Evolutionary conservation across 208 protist genomes (phyloP).

Genomic region (Trypanosoma caninum): DNA sequence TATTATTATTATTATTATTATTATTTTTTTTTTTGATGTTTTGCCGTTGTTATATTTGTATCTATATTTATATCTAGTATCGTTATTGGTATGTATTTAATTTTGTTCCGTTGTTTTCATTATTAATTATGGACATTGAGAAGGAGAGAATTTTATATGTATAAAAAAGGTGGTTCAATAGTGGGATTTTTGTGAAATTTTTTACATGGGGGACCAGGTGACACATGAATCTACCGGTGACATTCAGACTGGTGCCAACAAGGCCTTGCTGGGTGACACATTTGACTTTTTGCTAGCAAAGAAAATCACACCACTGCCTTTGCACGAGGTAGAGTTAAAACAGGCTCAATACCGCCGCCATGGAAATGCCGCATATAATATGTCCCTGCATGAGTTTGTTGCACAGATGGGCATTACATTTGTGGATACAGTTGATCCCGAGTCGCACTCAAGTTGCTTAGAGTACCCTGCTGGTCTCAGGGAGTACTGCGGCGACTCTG

Average conservation of each 20-base stretch:
- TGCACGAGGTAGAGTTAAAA: constrained; percentile 40
- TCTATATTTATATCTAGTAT: too few relatives aligned
- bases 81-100: too few relatives aligned
- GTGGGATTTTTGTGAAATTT: too few relatives aligned
- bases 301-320: constrained; percentile 20
- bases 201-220: neutral
- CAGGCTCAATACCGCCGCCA: constrained; percentile 29
- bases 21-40: neutral
- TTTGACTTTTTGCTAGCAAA: constrained; percentile 57
- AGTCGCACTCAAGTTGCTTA: constrained; percentile 27
- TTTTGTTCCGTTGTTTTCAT: too few relatives aligned
- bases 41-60: neutral
- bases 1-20: neutral
- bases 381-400: constrained; percentile 42
- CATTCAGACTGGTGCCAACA: neutral
- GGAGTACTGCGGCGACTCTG: constrained; percentile 57
- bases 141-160: too few relatives aligned
- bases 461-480: constrained; percentile 28
- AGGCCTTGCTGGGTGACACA: neutral
- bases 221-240: neutral
- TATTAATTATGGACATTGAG: too few relatives aligned
- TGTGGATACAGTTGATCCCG: constrained; percentile 37
- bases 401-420: constrained; percentile 31
- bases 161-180: too few relatives aligned
- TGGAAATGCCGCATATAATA: constrained; percentile 22